Conservation (phyloP, 139 green algal species). For the Chlorella sp. region DNA sequence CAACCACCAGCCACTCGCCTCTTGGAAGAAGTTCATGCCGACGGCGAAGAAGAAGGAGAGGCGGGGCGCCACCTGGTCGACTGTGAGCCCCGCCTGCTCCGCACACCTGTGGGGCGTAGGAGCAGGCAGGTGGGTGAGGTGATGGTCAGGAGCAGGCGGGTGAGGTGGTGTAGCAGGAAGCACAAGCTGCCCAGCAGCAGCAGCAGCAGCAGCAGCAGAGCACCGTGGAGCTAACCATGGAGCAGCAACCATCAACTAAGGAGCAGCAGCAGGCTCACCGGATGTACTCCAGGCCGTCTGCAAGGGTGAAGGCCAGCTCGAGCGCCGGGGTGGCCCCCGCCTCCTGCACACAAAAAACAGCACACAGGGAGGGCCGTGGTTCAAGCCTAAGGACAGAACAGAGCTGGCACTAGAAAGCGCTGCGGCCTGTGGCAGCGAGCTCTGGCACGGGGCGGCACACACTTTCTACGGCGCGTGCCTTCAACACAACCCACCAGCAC, state of each 20-base stretch:
- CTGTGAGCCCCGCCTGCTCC: conserved; percentile 52
- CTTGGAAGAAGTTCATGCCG: conserved; percentile 75
- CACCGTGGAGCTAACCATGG: too few relatives aligned
- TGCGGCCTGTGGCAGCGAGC: too few relatives aligned
- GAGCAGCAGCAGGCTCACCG: conserved; percentile 36
- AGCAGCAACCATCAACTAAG: too few relatives aligned
- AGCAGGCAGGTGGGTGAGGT: too few relatives aligned
- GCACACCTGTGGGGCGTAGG: conserved; percentile 12
- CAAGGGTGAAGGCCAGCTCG: conserved; percentile 75
- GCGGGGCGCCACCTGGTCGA: conserved; percentile 61
- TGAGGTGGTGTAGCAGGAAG: neutral
- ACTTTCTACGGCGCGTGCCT: too few relatives aligned
- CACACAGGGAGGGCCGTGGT: neutral
- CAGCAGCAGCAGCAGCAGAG: too few relatives aligned
- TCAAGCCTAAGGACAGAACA: neutral
- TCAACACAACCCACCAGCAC: neutral
- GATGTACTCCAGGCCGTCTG: conserved; percentile 77
- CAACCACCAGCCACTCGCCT: conserved; percentile 53
- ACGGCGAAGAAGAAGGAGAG: conserved; percentile 71
- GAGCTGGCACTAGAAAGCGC: neutral
- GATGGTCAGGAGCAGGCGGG: neutral
- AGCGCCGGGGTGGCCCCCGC: conserved; percentile 56
- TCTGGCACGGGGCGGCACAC: too few relatives aligned
- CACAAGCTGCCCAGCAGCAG: too few relatives aligned
- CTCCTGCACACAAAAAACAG: conserved; percentile 53